phyloP scores from a whole-genome alignment of 2,329 filamentous ascomycete genomes.

The Fusarium subtropicale region DNA sequence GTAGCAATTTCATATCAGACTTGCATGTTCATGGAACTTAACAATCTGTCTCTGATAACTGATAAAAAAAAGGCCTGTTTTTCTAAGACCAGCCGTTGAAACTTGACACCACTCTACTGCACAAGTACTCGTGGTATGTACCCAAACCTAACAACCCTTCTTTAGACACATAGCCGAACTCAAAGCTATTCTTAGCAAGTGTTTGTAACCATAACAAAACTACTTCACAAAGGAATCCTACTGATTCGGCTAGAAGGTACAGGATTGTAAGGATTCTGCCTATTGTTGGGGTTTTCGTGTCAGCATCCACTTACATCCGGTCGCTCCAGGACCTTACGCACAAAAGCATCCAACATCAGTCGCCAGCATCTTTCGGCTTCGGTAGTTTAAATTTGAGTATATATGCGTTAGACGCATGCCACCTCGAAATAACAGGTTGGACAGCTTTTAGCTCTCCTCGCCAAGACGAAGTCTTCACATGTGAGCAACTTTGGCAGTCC shows the following conservation, averaged over 20 bases:
- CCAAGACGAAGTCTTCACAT: constrained; percentile 9
- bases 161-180: background rate
- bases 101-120: background rate
- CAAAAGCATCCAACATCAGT: background rate
- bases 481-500: background rate
- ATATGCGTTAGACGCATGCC: background rate
- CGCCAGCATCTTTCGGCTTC: constrained; percentile 2
- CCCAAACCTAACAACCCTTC: background rate
- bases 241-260: background rate
- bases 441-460: background rate
- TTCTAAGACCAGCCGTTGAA: background rate
- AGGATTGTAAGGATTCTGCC: constrained; percentile 5
- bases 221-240: background rate
- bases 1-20: background rate
- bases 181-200: background rate
- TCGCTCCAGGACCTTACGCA: background rate
- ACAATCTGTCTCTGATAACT: too few relatives aligned
- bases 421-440: background rate
- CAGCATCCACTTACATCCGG: constrained; percentile 17
- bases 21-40: background rate
- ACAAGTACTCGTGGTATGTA: background rate
- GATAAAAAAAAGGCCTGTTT: background rate
- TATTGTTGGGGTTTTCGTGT: background rate
- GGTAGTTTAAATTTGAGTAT: background rate
- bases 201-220: background rate